Evolutionary conservation across 1,284 basidiomycete species (phyloP).

Genomic region (Rhodotorula sp.): DNA sequence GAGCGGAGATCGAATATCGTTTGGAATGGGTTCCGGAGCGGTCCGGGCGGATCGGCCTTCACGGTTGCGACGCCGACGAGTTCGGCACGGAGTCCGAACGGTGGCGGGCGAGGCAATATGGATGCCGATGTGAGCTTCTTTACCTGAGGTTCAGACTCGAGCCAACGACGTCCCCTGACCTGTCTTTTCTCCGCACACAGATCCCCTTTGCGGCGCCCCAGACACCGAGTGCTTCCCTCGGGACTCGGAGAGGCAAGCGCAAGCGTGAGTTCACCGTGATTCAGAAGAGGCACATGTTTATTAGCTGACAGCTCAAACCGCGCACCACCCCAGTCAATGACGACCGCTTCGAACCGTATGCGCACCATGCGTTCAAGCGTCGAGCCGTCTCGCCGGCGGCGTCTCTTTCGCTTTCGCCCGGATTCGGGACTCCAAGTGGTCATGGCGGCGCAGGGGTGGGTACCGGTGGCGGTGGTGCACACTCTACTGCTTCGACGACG

Average conservation of each 20-base stretch:
- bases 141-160: neutral
- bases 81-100: constrained; percentile 25
- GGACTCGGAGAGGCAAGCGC: constrained; percentile 30
- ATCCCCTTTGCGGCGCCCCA: constrained; percentile 18
- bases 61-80: neutral
- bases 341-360: constrained; percentile 40
- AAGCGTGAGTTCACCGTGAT: constrained; percentile 40
- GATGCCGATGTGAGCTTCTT: constrained; percentile 23
- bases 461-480: neutral
- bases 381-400: constrained; percentile 40
- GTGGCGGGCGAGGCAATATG: constrained; percentile 14
- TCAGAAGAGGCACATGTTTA: no score
- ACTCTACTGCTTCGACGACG: neutral
- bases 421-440: neutral
- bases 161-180: neutral
- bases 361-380: constrained; percentile 35
- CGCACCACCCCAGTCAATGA: constrained; percentile 26
- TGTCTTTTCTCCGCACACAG: neutral
- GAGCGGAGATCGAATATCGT: constrained; percentile 20
- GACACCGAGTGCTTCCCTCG: constrained; percentile 22
- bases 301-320: neutral
- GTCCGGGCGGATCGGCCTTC: constrained; percentile 10
- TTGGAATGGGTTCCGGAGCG: constrained; percentile 36
- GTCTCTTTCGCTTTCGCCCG: constrained; percentile 25
- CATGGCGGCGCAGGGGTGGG: no score